Conservation (phyloP, 2,329 filamentous ascomycete genomes). For the Passalora sequoiae region DNA sequence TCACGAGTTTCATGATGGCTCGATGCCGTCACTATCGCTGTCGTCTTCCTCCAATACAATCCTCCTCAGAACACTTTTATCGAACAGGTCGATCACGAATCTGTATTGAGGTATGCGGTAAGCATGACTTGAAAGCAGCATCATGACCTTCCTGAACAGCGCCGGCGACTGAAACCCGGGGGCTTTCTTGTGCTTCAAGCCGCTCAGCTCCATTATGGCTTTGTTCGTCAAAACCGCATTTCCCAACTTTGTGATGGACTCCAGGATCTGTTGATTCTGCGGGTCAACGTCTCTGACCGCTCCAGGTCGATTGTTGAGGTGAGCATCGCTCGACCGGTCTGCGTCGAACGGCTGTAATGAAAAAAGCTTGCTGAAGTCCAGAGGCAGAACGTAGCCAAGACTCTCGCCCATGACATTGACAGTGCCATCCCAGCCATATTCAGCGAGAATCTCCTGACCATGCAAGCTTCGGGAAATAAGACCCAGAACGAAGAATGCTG, state of each 20-base stretch:
- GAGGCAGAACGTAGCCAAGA: constrained; percentile 80
- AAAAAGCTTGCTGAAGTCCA: constrained; percentile 71
- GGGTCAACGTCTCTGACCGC: constrained; percentile 45
- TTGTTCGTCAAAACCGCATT: constrained; percentile 91
- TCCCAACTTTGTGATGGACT: constrained; percentile 79
- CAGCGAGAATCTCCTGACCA: constrained; percentile 82
- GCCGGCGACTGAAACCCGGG: constrained; percentile 68
- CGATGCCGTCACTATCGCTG: constrained; percentile 36
- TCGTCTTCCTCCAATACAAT: constrained; percentile 75
- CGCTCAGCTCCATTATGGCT: constrained; percentile 71
- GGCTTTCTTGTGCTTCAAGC: constrained; percentile 55
- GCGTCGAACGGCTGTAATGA: constrained; percentile 46
- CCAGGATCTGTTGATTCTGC: constrained; percentile 68
- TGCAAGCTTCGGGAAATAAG: constrained; percentile 88
- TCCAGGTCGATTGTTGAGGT: constrained; percentile 15
- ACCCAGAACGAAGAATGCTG: constrained; percentile 92
- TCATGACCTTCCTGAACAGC: constrained; percentile 81
- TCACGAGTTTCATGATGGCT: neutral
- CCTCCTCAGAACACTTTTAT: constrained; percentile 77
- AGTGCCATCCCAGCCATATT: constrained; percentile 89
- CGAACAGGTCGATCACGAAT: constrained; percentile 90
- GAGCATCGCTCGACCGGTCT: constrained; percentile 10
- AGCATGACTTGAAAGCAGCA: constrained; percentile 79
- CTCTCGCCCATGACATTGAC: constrained; percentile 77
- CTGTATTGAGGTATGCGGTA: constrained; percentile 81